Evolutionary conservation across 306 rosid genomes (phyloP).

Genomic region (Clitoria ternatea): DNA sequence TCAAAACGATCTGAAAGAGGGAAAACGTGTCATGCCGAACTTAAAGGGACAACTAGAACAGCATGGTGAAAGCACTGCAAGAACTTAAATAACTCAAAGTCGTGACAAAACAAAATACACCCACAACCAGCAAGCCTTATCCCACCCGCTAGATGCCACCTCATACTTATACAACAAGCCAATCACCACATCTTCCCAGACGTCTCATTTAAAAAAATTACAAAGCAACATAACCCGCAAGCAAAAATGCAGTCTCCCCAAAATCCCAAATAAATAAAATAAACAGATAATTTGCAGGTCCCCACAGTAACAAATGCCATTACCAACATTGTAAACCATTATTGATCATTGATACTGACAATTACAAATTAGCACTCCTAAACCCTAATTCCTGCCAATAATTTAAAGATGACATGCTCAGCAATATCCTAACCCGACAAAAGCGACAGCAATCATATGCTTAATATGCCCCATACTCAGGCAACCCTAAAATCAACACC

Average conservation of each 20-base stretch:
- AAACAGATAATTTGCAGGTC: neutral
- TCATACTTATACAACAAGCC: neutral
- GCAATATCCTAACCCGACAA: neutral
- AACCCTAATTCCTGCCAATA: neutral
- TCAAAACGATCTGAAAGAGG: slow-evolving; percentile 55
- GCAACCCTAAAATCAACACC: neutral
- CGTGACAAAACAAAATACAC: neutral
- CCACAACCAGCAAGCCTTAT: neutral
- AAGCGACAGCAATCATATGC: neutral
- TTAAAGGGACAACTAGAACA: neutral
- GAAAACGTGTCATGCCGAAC: neutral
- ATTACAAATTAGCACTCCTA: neutral
- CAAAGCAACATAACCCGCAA: slow-evolving; percentile 6
- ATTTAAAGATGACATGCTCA: neutral
- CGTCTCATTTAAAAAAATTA: no score
- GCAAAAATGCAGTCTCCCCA: neutral
- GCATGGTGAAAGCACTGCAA: neutral
- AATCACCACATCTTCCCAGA: neutral
- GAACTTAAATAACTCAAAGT: slow-evolving; percentile 2
- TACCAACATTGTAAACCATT: neutral
- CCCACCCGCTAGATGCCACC: slow-evolving; percentile 1
- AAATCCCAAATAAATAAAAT: neutral
- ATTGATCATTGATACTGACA: no score
- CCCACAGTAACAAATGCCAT: neutral
- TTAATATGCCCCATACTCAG: neutral